Conservation (phyloP, 768 basidiomycete genomes). For the Hygrocybe punicea region DNA sequence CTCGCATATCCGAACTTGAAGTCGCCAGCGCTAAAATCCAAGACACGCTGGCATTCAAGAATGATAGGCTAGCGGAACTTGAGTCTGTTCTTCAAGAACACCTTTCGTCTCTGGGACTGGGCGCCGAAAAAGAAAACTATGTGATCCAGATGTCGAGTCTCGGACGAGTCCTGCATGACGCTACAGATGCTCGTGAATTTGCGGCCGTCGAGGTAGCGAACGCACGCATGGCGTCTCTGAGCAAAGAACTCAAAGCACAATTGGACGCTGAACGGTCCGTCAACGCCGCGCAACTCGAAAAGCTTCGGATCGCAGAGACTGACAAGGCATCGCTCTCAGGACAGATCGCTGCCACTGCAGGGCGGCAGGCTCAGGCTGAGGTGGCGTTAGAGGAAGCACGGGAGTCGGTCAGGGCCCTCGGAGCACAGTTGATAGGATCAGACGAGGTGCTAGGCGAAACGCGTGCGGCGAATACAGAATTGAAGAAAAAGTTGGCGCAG, state of each 20-base stretch:
- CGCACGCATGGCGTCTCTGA: not conserved
- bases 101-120: not conserved
- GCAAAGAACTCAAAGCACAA: not conserved
- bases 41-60: not conserved
- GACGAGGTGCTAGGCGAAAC: not conserved
- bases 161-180: not conserved
- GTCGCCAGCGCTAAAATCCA: not conserved
- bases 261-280: too few relatives aligned
- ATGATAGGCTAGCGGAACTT: not conserved
- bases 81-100: not conserved
- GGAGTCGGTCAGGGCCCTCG: not conserved
- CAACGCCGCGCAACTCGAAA: too few relatives aligned
- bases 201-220: not conserved
- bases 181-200: not conserved
- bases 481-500: not conserved
- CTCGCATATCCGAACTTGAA: not conserved
- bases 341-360: not conserved
- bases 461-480: slow-evolving; percentile 2
- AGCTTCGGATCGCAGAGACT: not conserved
- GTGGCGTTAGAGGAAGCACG: slow-evolving; percentile 3
- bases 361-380: not conserved
- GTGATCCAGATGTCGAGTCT: not conserved
- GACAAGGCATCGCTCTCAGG: not conserved
- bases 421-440: not conserved
- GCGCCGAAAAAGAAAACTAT: not conserved